A percentile compares a stretch with the other conserved stretches of the same genome.
phyloP scores from a whole-genome alignment of 2,329 filamentous ascomycete species.

The Nannizziopsis arthrosporioides region DNA sequence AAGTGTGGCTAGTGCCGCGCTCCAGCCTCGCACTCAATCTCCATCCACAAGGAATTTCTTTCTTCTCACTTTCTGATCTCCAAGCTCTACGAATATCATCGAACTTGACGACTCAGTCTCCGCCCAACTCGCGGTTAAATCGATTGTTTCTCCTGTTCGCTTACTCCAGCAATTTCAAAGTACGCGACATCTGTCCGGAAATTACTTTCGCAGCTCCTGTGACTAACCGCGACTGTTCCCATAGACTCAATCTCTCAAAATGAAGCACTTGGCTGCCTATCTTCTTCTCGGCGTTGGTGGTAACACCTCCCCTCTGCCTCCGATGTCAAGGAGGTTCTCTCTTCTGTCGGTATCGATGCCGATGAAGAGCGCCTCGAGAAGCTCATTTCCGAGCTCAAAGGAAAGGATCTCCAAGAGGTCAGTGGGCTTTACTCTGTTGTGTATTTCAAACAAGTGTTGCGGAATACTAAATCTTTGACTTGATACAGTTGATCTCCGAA shows the following conservation, averaged over 20 bases:
- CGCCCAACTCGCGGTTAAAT: conserved; percentile 97
- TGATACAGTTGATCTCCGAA: conserved; percentile 68
- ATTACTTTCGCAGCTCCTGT: not conserved
- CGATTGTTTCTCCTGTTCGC: conserved; percentile 68
- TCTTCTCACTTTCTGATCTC: not conserved
- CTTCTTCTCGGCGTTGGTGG: conserved; percentile 90
- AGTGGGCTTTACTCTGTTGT: conserved; percentile 23
- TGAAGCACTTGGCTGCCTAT: conserved; percentile 99
- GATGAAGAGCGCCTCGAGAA: conserved; percentile 74
- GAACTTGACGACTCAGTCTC: conserved; percentile 99
- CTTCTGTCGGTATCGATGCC: conserved; percentile 88
- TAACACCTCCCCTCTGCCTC: conserved; percentile 71
- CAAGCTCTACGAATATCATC: conserved; percentile 21
- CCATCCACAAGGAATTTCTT: not conserved
- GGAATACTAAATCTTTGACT: conserved; percentile 12
- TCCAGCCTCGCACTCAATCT: conserved; percentile 4
- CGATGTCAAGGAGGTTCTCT: conserved; percentile 81
- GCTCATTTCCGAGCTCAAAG: conserved; percentile 66
- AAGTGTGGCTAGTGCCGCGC: conserved; percentile 4
- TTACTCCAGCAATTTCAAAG: conserved; percentile 11
- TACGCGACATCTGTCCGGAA: conserved; percentile 1
- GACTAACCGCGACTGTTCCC: conserved; percentile 10
- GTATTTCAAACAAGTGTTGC: not conserved
- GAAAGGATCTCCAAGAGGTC: conserved; percentile 75
- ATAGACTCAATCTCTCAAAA: conserved; percentile 47